Evolutionary conservation across 352 stramenopile genomes (phyloP), one percentile per base, ranked within the genome.

Genomic region (Phytophthora nicotianae): DNA sequence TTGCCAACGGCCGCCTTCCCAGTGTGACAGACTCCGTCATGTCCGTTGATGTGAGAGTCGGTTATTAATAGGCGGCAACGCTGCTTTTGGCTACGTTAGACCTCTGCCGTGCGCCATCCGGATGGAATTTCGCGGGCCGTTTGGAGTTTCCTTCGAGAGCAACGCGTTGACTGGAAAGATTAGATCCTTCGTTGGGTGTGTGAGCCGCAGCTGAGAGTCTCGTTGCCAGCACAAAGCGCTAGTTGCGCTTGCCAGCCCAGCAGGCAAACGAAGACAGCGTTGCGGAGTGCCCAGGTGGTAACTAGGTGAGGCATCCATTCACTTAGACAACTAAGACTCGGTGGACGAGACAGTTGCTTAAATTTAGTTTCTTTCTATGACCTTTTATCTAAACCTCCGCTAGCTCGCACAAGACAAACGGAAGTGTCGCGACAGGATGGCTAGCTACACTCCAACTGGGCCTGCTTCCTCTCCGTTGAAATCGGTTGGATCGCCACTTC

Each of bases 401-500:
- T 27, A 50, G 38, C 21, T 52, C 46, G 20, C 35, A 51, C 58
- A 50, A 68, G 23, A 53, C 11, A 64, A 49, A 37, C 14, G 11
- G 35, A 45, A 48, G 32, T 20, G 14, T 11, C 13, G n/a, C 27
- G 29, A 16, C 50, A 68, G 8, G 13, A 76, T 76, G 68, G 59
- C 58, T 17, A 76, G 46, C 27, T 65, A 60, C 24, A 67, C 68
- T 0, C 54, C 68, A 32, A 65, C 20, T 0, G 63, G 45, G 1
- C 20, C 54, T 33, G 50, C 61, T 48, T 62, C 58, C 37, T 75
- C 68, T n/a, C 50, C 64, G n/a, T 42, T 76, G 35, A 73, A 68
- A 40, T 65, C 68, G 3, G 50, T 57, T n/a, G 20, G 45, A 49
- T 72, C 63, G 26, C 33, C 63, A 2, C 43, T 38, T 19, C 5